Evolutionary conservation across 176 grass and related monocot genomes (phyloP).

Genomic region (Cocos nucifera): DNA sequence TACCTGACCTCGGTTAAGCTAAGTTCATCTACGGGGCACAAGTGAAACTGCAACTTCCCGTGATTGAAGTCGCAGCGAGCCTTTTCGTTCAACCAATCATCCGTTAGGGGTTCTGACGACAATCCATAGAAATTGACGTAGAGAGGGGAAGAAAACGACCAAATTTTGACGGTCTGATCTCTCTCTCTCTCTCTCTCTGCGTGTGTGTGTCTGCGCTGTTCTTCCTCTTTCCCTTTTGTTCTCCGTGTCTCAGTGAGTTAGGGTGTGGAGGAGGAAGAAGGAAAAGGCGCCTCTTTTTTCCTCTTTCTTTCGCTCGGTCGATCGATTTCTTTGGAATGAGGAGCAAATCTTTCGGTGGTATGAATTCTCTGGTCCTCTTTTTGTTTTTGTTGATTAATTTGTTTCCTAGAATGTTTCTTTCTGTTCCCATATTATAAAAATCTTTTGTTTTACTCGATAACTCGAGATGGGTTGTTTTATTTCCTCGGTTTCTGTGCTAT

Average conservation of each 20-base stretch:
- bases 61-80: background rate
- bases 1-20: background rate
- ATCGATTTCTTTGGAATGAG: no score
- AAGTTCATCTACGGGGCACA: background rate
- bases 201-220: background rate
- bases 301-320: no score
- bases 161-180: background rate
- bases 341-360: no score
- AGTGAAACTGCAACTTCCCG: background rate
- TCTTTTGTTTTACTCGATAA: background rate
- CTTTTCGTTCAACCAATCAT: background rate
- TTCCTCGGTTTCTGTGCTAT: background rate
- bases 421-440: background rate
- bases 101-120: background rate
- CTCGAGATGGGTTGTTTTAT: background rate
- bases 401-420: no score
- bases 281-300: no score
- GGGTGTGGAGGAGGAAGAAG: background rate
- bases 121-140: background rate
- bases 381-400: no score
- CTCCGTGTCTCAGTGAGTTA: background rate
- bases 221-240: background rate
- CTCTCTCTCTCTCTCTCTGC: background rate
- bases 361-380: no score
- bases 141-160: background rate